Evolutionary conservation across 2,329 filamentous ascomycete genomes (phyloP).

Genomic region (Alternaria incomplexa): DNA sequence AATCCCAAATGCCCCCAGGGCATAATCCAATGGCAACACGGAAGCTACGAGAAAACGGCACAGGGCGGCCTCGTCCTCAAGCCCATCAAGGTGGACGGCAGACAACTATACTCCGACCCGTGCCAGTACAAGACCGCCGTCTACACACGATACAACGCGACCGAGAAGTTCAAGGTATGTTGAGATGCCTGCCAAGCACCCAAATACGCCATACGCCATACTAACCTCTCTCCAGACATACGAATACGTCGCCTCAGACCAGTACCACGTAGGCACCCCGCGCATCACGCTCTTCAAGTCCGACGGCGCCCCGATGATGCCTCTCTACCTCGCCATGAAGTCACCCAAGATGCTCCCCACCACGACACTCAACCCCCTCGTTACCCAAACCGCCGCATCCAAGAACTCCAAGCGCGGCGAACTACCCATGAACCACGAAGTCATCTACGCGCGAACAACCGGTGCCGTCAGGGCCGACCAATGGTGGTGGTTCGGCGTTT

Average conservation of each 20-base stretch:
- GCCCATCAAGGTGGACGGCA: conserved; percentile 70
- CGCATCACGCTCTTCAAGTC: conserved; percentile 69
- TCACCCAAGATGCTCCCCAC: conserved; percentile 75
- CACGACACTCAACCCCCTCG: conserved; percentile 65
- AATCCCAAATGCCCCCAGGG: conserved; percentile 67
- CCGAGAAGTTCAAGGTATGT: conserved; percentile 66
- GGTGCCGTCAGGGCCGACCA: conserved; percentile 51
- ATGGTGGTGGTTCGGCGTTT: conserved; percentile 59
- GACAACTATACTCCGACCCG: conserved; percentile 70
- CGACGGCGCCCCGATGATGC: conserved; percentile 69
- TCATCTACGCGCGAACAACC: conserved; percentile 43
- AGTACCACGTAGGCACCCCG: conserved; percentile 63
- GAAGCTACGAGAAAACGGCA: conserved; percentile 61
- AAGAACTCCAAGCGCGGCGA: conserved; percentile 47
- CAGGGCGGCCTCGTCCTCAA: conserved; percentile 66
- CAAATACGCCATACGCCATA: too few species aligned
- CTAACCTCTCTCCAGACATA: conserved; percentile 46
- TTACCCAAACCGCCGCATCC: conserved; percentile 41
- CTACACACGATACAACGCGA: conserved; percentile 72
- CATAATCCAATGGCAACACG: conserved; percentile 77
- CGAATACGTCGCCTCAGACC: conserved; percentile 57
- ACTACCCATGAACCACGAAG: conserved; percentile 51
- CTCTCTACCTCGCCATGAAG: conserved; percentile 68
- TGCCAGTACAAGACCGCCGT: conserved; percentile 62
- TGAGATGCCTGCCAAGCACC: not conserved